Base-by-base conservation (phyloP, 805 yeast species). In the Saccharomycopsis sp. region DNA sequence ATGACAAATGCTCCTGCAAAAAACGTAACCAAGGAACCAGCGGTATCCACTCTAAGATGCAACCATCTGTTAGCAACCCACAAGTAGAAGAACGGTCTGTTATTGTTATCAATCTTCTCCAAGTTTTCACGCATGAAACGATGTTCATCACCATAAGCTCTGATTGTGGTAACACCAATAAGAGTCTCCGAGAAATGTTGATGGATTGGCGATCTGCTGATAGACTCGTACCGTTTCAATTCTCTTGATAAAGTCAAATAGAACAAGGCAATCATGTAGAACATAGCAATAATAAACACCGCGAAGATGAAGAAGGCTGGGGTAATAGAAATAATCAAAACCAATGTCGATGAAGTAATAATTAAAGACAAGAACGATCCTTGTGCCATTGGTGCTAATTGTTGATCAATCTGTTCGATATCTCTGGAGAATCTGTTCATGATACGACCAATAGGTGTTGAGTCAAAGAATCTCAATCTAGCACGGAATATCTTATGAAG, bases 1-100 rank as follows among this genome's bases (percentile, higher is more conserved):
- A 94, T 75, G 35, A 92, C 87, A 66, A 92, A 87, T 2, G 86
- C 78, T 66, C 96, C 93, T 1, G 97, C 82, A 65, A 86, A 82
- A 62, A 93, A 83, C 62, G 89, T 81, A 54, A 93, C 90, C 58
- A 85, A 70, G 0, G 96, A 86, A 63, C 98, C 97, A 61, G 91
- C 85, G 50, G 85, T 70, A 69, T 90, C 96, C 58, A 89, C 83
- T 72, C 98, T 84, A 68, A 86, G 82, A 19, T 94, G 78, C 66
- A 93, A 78, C 99, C 99, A 93, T 73, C 98, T 81, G 72, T 94
- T 94, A 44, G 96, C 84, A 53, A 90, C 89, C 98, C 98, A 94
- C 71, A 93, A 79, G 72, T 89, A 92, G 73, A 90, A 90, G 76
- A 92, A 93, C 8, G 98, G 97, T 63, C 88, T 80, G 70, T 89